Conservation (phyloP, 2,329 filamentous ascomycete species). For the Chrysoporthe deuterocubensis region DNA sequence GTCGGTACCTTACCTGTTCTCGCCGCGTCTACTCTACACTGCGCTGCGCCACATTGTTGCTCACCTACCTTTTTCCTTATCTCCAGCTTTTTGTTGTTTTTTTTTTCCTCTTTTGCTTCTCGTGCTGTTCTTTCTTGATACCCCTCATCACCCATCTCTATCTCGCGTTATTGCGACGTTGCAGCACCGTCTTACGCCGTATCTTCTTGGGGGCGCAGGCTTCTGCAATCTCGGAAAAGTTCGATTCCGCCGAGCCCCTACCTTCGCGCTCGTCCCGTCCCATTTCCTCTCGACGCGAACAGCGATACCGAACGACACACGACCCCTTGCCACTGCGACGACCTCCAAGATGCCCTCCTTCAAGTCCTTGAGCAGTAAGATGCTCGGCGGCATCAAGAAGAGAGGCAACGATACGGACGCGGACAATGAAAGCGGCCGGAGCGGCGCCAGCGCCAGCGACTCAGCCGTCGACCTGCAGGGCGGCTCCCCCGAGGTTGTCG, state of each 20-base stretch:
- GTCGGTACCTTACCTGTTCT: too few species aligned
- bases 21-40: not conserved
- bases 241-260: not conserved
- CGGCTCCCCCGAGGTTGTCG: slow-evolving; percentile 70
- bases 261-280: not conserved
- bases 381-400: slow-evolving; percentile 60
- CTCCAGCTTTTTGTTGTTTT: not conserved
- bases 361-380: slow-evolving; percentile 60
- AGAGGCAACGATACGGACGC: slow-evolving; percentile 33
- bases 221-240: not conserved
- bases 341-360: slow-evolving; percentile 37
- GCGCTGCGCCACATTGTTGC: not conserved
- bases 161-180: not conserved
- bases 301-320: not conserved
- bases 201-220: not conserved
- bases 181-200: slow-evolving; percentile 6
- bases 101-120: not conserved
- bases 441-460: slow-evolving; percentile 15
- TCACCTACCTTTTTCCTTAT: not conserved
- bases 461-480: slow-evolving; percentile 40
- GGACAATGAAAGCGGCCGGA: slow-evolving; percentile 3
- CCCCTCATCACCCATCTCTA: slow-evolving; percentile 7
- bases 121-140: slow-evolving; percentile 15
- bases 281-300: not conserved
- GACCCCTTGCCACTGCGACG: not conserved